Evolutionary conservation across 2,329 filamentous ascomycete genomes (phyloP), one percentile per base, ranked within the genome.

Genomic region (Arthrobotrys megalospora): DNA sequence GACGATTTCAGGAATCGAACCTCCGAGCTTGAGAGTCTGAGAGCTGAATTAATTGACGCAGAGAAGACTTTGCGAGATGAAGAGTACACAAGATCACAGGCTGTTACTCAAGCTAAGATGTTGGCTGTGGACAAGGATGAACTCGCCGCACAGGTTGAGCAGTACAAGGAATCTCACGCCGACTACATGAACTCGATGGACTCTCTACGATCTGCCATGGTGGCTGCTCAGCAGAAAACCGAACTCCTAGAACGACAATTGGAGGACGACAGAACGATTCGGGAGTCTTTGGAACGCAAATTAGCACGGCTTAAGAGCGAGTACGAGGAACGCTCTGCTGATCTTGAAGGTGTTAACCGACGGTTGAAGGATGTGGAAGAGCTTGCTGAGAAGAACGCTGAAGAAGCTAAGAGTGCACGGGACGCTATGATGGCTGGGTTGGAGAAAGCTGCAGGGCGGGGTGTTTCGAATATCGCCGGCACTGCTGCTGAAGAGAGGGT

Each of bases 41-140:
- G 94, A 80, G 91, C 92, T 0, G 94, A 97, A 82, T 86, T 99
- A 41, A 93, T 98, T 82, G 88, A 92, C 81, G 88, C 90, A 1
- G 92, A 97, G 83, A 91, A 90, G 36, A 89, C 91, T 71, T 90
- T 92, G 21, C 89, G 96, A 75, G 93, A 98, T 81, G 92, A 97
- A 80, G 90, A 93, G 0, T 89, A 94, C n/a, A 87, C 90, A 32
- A 90, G 91, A 43, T 88, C 93, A 0, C 93, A 97, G 83, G 91
- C 94, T 0, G 87, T 92, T 69, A 90, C 93, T 0, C 88, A 91
- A 45, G 86, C 92, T 48, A 90, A 93, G 81, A 86, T 97, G 75
- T 86, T 97, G n/a, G 88, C 88, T 68, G 88, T 96, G n/a, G 95
- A 98, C 83, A 97, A 96, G 84, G 89, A 91, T 2, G 93, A 96